These are phyloP conservation scores for Ophiocordyceps camponoti-saundersi DNA, from an alignment of 2,329 filamentous ascomycete species.

Conservation along the genomic window DNA sequence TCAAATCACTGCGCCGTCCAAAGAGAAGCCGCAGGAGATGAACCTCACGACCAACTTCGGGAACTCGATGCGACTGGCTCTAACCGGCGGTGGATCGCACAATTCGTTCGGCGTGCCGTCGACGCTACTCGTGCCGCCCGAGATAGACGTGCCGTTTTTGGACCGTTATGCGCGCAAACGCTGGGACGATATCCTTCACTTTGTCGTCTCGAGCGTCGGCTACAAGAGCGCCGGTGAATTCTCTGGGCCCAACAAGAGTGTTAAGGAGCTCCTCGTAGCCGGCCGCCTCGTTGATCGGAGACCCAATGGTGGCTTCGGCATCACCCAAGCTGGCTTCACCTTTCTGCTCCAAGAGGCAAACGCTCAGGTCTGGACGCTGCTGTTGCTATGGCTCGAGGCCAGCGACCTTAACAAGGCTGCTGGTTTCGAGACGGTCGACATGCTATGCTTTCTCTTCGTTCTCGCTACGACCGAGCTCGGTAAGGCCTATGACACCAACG, in stretches of 20 bases:
- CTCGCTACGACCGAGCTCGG: slow-evolving; percentile 87
- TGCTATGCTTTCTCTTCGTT: slow-evolving; percentile 91
- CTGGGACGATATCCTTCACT: slow-evolving; percentile 94
- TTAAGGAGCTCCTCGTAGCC: slow-evolving; percentile 67
- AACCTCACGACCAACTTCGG: slow-evolving; percentile 69
- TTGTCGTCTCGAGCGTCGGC: slow-evolving; percentile 68
- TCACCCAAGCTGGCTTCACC: slow-evolving; percentile 85
- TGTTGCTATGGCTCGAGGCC: slow-evolving; percentile 84
- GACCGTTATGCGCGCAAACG: slow-evolving; percentile 75
- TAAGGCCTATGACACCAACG: slow-evolving; percentile 73
- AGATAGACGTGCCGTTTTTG: slow-evolving; percentile 54
- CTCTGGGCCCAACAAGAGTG: slow-evolving; percentile 50
- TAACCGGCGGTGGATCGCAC: slow-evolving; percentile 74
- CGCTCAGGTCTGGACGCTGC: slow-evolving; percentile 88
- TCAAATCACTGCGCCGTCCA: slow-evolving; percentile 40
- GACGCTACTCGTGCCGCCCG: slow-evolving; percentile 39
- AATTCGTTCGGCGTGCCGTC: slow-evolving; percentile 85
- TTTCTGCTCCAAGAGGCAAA: slow-evolving; percentile 92
- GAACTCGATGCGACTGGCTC: slow-evolving; percentile 64
- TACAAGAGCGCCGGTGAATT: slow-evolving; percentile 28
- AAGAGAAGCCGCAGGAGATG: slow-evolving; percentile 52
- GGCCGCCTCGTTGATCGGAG: slow-evolving; percentile 62
- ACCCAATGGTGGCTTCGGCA: slow-evolving; percentile 51
- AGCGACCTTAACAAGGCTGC: slow-evolving; percentile 41
- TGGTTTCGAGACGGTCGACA: slow-evolving; percentile 76